phyloP scores from a whole-genome alignment of 2,329 filamentous ascomycete species.

The Cladosporium sp. region DNA sequence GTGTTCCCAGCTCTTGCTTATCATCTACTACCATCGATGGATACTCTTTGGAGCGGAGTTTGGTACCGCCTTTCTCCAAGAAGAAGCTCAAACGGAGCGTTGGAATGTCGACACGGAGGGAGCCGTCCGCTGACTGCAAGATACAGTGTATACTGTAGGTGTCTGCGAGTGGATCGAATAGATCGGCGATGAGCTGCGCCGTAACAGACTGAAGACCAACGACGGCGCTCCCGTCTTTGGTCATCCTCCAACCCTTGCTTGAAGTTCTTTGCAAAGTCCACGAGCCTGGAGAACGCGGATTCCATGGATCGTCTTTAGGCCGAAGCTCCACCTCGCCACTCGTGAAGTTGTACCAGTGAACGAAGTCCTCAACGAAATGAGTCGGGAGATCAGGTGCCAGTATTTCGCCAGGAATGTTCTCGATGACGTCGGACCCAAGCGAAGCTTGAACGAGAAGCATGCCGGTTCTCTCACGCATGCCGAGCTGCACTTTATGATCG shows the following conservation, averaged over 20 bases:
- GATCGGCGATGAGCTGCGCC: conserved; percentile 47
- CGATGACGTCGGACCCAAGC: conserved; percentile 20
- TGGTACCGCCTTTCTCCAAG: conserved; percentile 4
- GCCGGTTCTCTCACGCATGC: conserved; percentile 27
- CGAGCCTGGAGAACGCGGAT: background rate
- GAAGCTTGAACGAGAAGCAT: conserved; percentile 28
- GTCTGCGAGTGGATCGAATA: conserved; percentile 30
- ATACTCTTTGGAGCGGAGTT: conserved; percentile 19
- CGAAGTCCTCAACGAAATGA: conserved; percentile 45
- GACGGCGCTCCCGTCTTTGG: conserved; percentile 4
- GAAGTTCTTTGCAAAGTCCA: conserved; percentile 34
- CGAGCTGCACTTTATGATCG: conserved; percentile 49
- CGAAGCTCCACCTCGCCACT: conserved; percentile 48
- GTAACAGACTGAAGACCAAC: conserved; percentile 14
- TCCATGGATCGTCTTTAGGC: conserved; percentile 19
- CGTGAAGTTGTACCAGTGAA: conserved; percentile 54
- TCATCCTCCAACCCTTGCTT: conserved; percentile 35
- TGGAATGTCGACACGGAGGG: conserved; percentile 19
- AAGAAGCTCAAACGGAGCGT: conserved; percentile 20
- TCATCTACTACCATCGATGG: conserved; percentile 32
- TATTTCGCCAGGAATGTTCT: conserved; percentile 29
- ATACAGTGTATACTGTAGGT: conserved; percentile 14
- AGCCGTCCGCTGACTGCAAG: background rate
- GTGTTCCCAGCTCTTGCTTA: conserved; percentile 54
- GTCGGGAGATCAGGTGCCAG: conserved; percentile 46